Conservation (phyloP, 768 basidiomycete species). For the Dioszegia aurantiaca region DNA sequence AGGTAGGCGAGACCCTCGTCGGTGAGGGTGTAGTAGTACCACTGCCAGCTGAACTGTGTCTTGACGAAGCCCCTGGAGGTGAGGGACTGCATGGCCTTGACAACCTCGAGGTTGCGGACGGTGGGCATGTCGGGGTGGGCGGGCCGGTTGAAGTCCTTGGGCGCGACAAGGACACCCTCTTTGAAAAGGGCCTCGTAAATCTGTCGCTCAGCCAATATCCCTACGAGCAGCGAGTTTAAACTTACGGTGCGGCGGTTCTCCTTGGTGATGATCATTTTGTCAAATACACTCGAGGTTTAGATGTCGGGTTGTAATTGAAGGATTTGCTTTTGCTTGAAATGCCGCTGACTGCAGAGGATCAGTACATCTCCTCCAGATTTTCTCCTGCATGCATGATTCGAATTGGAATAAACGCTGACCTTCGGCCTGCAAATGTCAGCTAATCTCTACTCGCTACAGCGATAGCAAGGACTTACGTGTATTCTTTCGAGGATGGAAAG, state of each 20-base stretch:
- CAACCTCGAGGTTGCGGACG: conserved; percentile 66
- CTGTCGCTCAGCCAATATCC: conserved; percentile 16
- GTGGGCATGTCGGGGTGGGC: conserved; percentile 82
- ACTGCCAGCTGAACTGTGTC: conserved; percentile 99
- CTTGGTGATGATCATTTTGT: conserved; percentile 90
- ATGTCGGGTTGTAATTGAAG: conserved; percentile 18
- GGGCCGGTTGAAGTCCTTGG: conserved; percentile 97
- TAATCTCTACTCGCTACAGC: neutral
- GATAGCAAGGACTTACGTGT: conserved; percentile 12
- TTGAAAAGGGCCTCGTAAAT: conserved; percentile 99
- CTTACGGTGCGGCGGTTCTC: conserved; percentile 71
- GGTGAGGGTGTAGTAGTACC: conserved; percentile 96
- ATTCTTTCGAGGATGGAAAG: conserved; percentile 13
- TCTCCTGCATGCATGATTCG: too few species aligned
- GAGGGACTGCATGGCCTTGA: conserved; percentile 68
- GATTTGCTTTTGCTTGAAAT: conserved; percentile 39
- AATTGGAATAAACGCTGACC: conserved; percentile 15
- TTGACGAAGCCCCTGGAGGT: conserved; percentile 83
- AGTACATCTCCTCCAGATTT: conserved; percentile 11
- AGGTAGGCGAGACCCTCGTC: conserved; percentile 96
- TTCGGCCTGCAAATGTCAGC: conserved; percentile 27
- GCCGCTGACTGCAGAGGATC: conserved; percentile 44
- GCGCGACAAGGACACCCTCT: conserved; percentile 98
- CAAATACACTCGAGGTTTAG: conserved; percentile 18
- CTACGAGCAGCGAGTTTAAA: neutral